Base-by-base conservation (phyloP, 176 grass and related monocot genomes). In the Elymus sibiricus region DNA sequence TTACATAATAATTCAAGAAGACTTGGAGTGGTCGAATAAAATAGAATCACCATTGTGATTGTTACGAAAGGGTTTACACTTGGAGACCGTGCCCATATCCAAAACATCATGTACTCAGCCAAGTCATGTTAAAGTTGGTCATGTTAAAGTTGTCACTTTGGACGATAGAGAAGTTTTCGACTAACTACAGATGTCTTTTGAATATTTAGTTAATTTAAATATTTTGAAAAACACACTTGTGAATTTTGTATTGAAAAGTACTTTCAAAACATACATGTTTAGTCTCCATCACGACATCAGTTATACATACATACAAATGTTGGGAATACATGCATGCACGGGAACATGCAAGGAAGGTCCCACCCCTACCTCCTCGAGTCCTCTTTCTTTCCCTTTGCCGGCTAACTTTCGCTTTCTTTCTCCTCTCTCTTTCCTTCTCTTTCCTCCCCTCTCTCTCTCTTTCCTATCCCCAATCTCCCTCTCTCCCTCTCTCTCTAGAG, bases 331-430 rank as follows among this genome's bases (percentile, higher is more conserved):
- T 16, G 16, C 49, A 53, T 53, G 49, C 5, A 53, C 46, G 46
- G 46, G 46, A 51, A 51, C 47, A 17, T 51, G 47, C 5, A 51
- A 14, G 70, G 26, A 74, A 11, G 40, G 75, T 60, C 68, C 25
- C 42, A 65, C 82, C 34, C 32, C 55, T 22, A 6, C 58, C 76
- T 79, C 79, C 47, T 72, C 32, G 67, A 47, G 19, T 53, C 75
- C 79, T 61, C 47, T 76, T n/a, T 68, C 58, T 73, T 79, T 47
- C 22, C 64, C 74, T 83, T 83, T 73, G 55, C 66, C 78, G 77
- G 49, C 37, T 25, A 77, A 46, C 78, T 89, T 78, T 83, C 32
- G 53, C 79, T 86, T 82, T 43, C 51, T 34, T 53, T 78, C 35
- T 17, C 7, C 53, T 56, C 58, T 61, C 22, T 67, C 66, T 79